phyloP scores from a whole-genome alignment of 2,329 filamentous ascomycete genomes.

The Ophiosphaerella herpotricha region DNA sequence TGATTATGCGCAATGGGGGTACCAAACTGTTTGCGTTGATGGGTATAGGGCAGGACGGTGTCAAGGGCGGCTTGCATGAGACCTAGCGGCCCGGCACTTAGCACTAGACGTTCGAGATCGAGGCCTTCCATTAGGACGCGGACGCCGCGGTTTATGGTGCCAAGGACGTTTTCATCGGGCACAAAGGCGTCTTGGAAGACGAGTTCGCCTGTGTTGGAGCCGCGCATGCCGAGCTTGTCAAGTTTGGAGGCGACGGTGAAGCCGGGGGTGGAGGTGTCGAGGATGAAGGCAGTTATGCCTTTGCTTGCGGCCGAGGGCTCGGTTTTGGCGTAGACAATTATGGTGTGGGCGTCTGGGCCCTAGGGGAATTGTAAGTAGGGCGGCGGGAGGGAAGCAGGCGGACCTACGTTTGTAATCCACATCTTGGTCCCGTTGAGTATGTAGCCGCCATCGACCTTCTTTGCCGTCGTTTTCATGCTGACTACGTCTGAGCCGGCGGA shows the following conservation, averaged over 20 bases:
- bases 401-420: slow-evolving; percentile 92
- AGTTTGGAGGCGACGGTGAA: slow-evolving; percentile 90
- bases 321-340: slow-evolving; percentile 98
- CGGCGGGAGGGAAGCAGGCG: no score
- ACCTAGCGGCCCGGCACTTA: slow-evolving; percentile 87
- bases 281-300: slow-evolving; percentile 93
- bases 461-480: slow-evolving; percentile 87
- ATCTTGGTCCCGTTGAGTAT: slow-evolving; percentile 90
- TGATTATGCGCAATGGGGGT: slow-evolving; percentile 88
- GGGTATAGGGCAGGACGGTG: slow-evolving; percentile 83
- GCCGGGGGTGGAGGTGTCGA: slow-evolving; percentile 71
- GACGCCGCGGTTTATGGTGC: slow-evolving; percentile 79
- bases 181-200: slow-evolving; percentile 92
- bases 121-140: slow-evolving; percentile 94
- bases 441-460: slow-evolving; percentile 81
- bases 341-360: slow-evolving; percentile 85
- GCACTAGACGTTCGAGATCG: slow-evolving; percentile 88
- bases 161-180: slow-evolving; percentile 79
- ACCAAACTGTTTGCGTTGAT: slow-evolving; percentile 87
- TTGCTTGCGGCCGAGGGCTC: slow-evolving; percentile 78
- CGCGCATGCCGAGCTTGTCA: slow-evolving; percentile 98
- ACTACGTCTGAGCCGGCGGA: slow-evolving; percentile 92
- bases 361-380: slow-evolving; percentile 11
- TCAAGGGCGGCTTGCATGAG: slow-evolving; percentile 94
- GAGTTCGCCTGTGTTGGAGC: slow-evolving; percentile 93